Percentiles rank a stretch among this genome's conserved stretches.
Evolutionary conservation across 148 eudicot genomes (phyloP).

Genomic region (Fagopyrum esculentum): DNA sequence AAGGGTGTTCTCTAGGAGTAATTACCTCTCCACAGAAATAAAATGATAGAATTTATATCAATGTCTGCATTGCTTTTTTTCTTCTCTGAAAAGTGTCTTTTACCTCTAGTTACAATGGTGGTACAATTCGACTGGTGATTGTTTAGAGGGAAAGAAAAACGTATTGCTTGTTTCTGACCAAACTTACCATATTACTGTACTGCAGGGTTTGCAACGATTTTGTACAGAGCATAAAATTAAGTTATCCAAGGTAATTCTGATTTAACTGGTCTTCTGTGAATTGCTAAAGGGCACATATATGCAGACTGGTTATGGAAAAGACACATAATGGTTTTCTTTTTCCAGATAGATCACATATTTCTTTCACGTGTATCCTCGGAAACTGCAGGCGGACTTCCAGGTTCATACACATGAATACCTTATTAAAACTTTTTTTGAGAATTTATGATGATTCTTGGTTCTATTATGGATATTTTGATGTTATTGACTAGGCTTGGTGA

Average conservation of each 20-base stretch:
- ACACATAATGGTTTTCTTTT: slow-evolving; percentile 9
- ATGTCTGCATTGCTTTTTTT: not conserved
- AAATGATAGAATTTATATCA: not conserved
- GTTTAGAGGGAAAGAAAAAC: not conserved
- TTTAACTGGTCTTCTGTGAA: not conserved
- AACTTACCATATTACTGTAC: not conserved
- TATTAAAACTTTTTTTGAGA: not conserved
- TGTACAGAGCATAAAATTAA: slow-evolving; percentile 89
- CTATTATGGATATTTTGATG: not conserved
- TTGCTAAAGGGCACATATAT: not conserved
- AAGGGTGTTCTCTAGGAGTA: not conserved
- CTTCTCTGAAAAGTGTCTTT: not conserved
- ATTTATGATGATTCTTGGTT: not conserved
- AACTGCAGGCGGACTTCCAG: slow-evolving; percentile 98
- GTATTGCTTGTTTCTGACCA: not conserved
- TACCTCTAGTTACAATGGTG: not conserved
- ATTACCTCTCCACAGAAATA: not conserved
- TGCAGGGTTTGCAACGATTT: slow-evolving; percentile 88
- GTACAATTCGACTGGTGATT: not conserved
- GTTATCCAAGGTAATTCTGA: slow-evolving; percentile 66
- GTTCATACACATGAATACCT: slow-evolving; percentile 21
- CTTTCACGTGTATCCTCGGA: slow-evolving; percentile 94
- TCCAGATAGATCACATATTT: slow-evolving; percentile 93
- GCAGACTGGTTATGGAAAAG: not conserved
- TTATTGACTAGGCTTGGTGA: not conserved